A percentile compares a stretch with the other conserved stretches of the same genome.
Conservation (phyloP, 768 basidiomycete genomes). For the Pleurotus citrinopileatus region DNA sequence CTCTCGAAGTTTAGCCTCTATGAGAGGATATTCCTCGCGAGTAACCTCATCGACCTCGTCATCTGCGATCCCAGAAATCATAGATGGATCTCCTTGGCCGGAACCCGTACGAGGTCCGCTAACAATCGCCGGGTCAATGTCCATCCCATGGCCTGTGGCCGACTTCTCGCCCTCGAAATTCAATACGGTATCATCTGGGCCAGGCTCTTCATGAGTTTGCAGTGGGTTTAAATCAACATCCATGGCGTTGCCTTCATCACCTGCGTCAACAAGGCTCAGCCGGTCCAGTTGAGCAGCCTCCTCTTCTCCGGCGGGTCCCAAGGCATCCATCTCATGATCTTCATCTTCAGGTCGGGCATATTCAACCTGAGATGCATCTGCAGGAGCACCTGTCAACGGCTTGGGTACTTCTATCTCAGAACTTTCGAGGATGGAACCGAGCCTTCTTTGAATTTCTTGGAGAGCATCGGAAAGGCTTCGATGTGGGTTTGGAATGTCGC, state of each 20-base stretch:
- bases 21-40: slow-evolving; percentile 25
- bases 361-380: slow-evolving; percentile 57
- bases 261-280: slow-evolving; percentile 69
- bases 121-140: slow-evolving; percentile 29
- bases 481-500: slow-evolving; percentile 44
- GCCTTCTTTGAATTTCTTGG: slow-evolving; percentile 77
- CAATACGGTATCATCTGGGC: slow-evolving; percentile 19
- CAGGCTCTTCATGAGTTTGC: slow-evolving; percentile 24
- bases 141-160: slow-evolving; percentile 10
- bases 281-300: slow-evolving; percentile 80
- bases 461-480: slow-evolving; percentile 84
- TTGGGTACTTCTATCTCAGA: slow-evolving; percentile 27
- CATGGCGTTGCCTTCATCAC: slow-evolving; percentile 39
- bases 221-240: slow-evolving; percentile 39
- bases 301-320: slow-evolving; percentile 85
- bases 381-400: slow-evolving; percentile 35
- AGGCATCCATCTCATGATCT: slow-evolving; percentile 79
- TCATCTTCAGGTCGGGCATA: slow-evolving; percentile 71
- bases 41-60: slow-evolving; percentile 31
- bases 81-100: slow-evolving; percentile 8
- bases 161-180: slow-evolving; percentile 21
- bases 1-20: slow-evolving; percentile 50
- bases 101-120: slow-evolving; percentile 22
- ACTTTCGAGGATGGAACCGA: slow-evolving; percentile 72
- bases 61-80: slow-evolving; percentile 22